A percentile compares a stretch with the other conserved stretches of the same genome.
Conservation (phyloP, 495 filamentous ascomycete genomes). For the Penicillium tannophilum region DNA sequence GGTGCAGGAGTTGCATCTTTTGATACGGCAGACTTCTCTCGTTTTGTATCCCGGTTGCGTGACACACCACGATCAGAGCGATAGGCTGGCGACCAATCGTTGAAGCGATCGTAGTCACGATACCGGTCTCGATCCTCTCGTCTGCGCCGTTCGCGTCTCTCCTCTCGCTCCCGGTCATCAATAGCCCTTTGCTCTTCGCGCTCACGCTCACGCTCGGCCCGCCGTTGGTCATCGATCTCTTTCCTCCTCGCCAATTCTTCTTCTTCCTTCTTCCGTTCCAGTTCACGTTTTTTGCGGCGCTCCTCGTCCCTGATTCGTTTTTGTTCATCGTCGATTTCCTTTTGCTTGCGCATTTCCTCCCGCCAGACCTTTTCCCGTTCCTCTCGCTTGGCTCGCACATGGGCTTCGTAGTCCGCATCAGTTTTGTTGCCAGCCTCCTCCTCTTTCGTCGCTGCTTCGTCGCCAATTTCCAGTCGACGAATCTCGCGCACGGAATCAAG, state of each 20-base stretch:
- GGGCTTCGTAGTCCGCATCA: conserved; percentile 76
- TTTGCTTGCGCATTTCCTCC: conserved; percentile 63
- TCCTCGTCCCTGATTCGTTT: conserved; percentile 64
- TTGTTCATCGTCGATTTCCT: conserved; percentile 67
- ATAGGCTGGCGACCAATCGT: conserved; percentile 38
- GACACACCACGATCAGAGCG: conserved; percentile 42
- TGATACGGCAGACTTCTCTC: conserved; percentile 41
- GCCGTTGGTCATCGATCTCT: conserved; percentile 55
- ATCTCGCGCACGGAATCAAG: conserved; percentile 69
- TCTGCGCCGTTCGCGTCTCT: background rate
- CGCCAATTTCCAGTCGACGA: conserved; percentile 72
- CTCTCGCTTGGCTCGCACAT: conserved; percentile 65
- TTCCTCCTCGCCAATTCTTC: conserved; percentile 55
- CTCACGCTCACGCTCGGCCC: conserved; percentile 57
- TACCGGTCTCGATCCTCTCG: conserved; percentile 24
- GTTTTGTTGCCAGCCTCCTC: conserved; percentile 71
- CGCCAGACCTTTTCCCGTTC: conserved; percentile 66
- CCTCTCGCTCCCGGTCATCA: conserved; percentile 37
- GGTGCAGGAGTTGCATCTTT: conserved; percentile 46
- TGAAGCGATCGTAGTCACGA: conserved; percentile 39
- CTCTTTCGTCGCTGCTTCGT: conserved; percentile 70
- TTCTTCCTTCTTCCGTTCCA: conserved; percentile 60
- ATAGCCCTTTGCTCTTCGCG: conserved; percentile 51
- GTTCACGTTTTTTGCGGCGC: conserved; percentile 64
- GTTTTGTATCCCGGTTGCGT: conserved; percentile 38